Conservation (phyloP, 2,329 filamentous ascomycete genomes). For the Pseudopithomyces chartarum region DNA sequence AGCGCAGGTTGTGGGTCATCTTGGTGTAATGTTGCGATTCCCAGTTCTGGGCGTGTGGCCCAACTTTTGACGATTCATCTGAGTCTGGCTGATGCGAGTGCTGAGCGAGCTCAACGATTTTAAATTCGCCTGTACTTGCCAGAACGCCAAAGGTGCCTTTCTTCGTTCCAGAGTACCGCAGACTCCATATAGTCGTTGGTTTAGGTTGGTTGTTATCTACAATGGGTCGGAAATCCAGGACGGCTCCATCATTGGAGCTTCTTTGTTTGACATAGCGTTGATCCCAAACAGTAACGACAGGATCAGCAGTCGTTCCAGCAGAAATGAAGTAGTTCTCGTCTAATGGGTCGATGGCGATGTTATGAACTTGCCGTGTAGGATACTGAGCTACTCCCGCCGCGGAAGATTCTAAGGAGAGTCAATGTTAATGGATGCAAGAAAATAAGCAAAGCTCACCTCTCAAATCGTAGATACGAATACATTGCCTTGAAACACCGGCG, state of each 20-base stretch:
- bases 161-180: conserved; percentile 64
- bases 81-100: conserved; percentile 47
- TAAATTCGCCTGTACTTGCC: conserved; percentile 64
- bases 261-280: conserved; percentile 58
- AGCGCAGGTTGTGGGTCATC: conserved; percentile 47
- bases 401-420: conserved; percentile 38
- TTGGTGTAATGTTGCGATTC: conserved; percentile 52
- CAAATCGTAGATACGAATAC: conserved; percentile 77
- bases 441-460: conserved; percentile 59
- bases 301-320: conserved; percentile 72
- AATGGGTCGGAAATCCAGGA: conserved; percentile 62
- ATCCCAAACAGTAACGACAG: conserved; percentile 79
- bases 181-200: conserved; percentile 63
- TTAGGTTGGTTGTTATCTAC: conserved; percentile 55
- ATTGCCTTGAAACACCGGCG: conserved; percentile 75
- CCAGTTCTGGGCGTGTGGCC: conserved; percentile 41
- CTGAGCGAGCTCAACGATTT: conserved; percentile 59
- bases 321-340: conserved; percentile 87
- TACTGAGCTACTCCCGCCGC: conserved; percentile 55
- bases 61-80: conserved; percentile 22
- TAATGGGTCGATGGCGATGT: conserved; percentile 76
- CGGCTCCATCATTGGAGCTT: conserved; percentile 47
- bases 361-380: conserved; percentile 65
- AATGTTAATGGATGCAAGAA: conserved; percentile 5
- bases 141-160: conserved; percentile 63